phyloP scores from a whole-genome alignment of 768 basidiomycete species.

The Boletus vermiculosoides region DNA sequence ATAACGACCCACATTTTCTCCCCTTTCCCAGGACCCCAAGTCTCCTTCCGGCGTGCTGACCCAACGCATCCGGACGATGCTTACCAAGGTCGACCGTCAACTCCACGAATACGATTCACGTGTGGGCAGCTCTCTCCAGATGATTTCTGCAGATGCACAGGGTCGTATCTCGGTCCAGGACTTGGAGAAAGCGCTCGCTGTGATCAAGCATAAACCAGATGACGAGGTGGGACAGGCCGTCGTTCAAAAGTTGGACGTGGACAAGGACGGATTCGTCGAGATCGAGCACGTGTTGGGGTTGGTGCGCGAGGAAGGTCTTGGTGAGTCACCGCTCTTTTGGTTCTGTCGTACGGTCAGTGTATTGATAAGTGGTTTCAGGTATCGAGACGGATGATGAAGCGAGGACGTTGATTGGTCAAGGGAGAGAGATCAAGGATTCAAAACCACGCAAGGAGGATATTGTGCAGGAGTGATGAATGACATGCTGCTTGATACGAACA shows the following conservation, averaged over 20 bases:
- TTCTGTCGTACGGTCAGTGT: neutral
- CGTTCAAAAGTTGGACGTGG: slow-evolving; percentile 91
- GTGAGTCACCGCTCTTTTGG: slow-evolving; percentile 37
- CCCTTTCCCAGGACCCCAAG: slow-evolving; percentile 59
- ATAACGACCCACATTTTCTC: neutral
- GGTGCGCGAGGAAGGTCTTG: slow-evolving; percentile 84
- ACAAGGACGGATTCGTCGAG: slow-evolving; percentile 94
- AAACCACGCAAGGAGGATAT: slow-evolving; percentile 96
- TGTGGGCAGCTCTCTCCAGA: slow-evolving; percentile 80
- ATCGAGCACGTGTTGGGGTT: slow-evolving; percentile 91
- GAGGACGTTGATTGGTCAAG: slow-evolving; percentile 78
- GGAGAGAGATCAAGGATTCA: slow-evolving; percentile 74
- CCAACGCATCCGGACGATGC: slow-evolving; percentile 93
- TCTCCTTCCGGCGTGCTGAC: slow-evolving; percentile 85
- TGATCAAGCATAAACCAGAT: slow-evolving; percentile 91
- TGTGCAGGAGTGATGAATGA: slow-evolving; percentile 58
- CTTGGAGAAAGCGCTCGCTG: slow-evolving; percentile 83
- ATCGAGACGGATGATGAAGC: slow-evolving; percentile 85
- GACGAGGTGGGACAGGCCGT: slow-evolving; percentile 86
- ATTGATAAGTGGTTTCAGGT: slow-evolving; percentile 40
- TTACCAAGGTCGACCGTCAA: slow-evolving; percentile 92
- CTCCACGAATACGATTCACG: slow-evolving; percentile 88
- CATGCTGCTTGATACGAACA: slow-evolving; percentile 17
- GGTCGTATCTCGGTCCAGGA: slow-evolving; percentile 89
- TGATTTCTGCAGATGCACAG: slow-evolving; percentile 81